Base-by-base conservation (phyloP, 106 monocot genomes). In the Phalaenopsis aphrodite region DNA sequence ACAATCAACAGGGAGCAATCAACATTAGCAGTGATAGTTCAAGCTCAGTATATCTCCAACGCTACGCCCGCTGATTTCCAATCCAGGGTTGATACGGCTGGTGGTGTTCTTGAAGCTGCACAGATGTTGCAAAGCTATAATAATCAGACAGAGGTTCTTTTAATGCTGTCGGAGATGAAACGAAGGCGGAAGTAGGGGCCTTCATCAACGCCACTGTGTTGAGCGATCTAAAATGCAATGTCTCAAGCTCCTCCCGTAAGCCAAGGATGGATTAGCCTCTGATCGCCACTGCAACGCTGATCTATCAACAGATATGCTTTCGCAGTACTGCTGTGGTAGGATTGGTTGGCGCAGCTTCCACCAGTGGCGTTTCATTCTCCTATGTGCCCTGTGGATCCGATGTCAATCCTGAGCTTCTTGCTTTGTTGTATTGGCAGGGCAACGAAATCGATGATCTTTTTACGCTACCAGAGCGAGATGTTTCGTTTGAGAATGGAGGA, bases 381-480 rank as follows among this genome's bases (percentile, higher is more conserved):
- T 58, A 83, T 1, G 16, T 77, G 2, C 42, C 64, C 12, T 64
- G 10, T 17, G 41, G 19, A 10, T 42, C 24, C 42, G 77, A 78
- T n/a, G 39, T 82, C 4, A 37, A 82, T 0, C 55, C 79, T 5
- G 87, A 82, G 12, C 56, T 89, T 15, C 36, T 83, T 15, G 77
- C 85, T 7, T 49, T 75, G 21, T 66, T 92, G 37, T 84, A 79
- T 74, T 78, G 69, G 10, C 85, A 89, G 38, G 85, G 43, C 78
- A 2, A 76, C 17, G 91, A 92, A 72, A 72, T 92, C 46, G 89
- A 92, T 56, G 78, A 83, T 38, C 41, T 89, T 43, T 43, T 18
- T 91, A 61, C 85, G 79, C 43, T 45, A 78, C 52, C 85, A 91
- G 91, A 88, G 57, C 42, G 89, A 92, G 87, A 83, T 82, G 56